Evolutionary conservation across 768 basidiomycete genomes (phyloP).

Genomic region (Phylloporus sp.): DNA sequence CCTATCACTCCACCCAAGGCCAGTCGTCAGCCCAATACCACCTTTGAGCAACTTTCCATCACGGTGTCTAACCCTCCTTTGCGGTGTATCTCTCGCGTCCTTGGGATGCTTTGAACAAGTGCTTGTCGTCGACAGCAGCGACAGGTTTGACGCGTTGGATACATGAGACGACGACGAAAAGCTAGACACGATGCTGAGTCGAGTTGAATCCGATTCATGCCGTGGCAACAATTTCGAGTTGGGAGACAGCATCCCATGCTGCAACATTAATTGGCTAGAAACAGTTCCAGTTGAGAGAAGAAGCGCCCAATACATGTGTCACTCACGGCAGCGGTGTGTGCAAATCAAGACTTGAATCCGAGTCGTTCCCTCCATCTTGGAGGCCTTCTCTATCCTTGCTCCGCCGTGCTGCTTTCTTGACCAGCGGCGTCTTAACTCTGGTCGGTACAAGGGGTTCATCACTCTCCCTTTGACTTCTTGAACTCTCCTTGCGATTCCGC

Average conservation of each 20-base stretch:
- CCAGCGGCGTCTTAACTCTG: neutral
- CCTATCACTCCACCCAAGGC: conserved; percentile 74
- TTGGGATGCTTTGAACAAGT: conserved; percentile 33
- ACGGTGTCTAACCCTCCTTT: conserved; percentile 53
- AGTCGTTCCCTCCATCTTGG: conserved; percentile 36
- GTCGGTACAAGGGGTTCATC: conserved; percentile 14
- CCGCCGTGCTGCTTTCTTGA: neutral
- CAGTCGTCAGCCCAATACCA: conserved; percentile 66
- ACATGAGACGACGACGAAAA: conserved; percentile 23
- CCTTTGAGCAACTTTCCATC: conserved; percentile 55
- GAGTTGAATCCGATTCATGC: conserved; percentile 10
- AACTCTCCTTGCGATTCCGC: conserved; percentile 15
- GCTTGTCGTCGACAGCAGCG: conserved; percentile 22
- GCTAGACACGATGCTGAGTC: conserved; percentile 25
- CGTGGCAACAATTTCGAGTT: conserved; percentile 54
- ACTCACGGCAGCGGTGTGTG: conserved; percentile 68
- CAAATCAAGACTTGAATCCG: conserved; percentile 61
- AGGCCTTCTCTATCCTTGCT: neutral
- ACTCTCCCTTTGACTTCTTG: conserved; percentile 2
- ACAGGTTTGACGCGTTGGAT: conserved; percentile 25
- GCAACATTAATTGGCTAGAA: conserved; percentile 57
- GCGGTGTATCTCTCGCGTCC: conserved; percentile 54
- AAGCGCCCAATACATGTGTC: neutral
- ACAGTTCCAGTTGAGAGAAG: neutral
- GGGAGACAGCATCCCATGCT: conserved; percentile 61